Evolutionary conservation across 1,139 yeast genomes (phyloP), one percentile per base, ranked within the genome.

Genomic region (Yamadazyma taylorii): DNA sequence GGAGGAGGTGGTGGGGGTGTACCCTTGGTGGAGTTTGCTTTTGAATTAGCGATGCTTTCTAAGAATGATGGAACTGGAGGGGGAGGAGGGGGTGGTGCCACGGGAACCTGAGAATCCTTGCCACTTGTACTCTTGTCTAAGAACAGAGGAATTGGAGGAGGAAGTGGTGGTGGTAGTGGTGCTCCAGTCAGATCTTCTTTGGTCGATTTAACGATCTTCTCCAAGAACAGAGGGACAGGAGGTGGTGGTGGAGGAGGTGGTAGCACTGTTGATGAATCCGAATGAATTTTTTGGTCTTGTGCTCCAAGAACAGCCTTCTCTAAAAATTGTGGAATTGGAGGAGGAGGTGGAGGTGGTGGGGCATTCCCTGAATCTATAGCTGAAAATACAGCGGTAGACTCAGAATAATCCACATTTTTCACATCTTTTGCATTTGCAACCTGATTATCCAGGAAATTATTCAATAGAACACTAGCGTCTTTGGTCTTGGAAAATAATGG

Each of bases 21-120:
- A 43, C 38, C 32, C 32, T 31, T 16, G 10, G 12, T n/a, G 8
- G 32, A 14, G 9, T 16, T 9, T 6, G 24, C 30, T 10, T 16
- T 6, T 4, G 32, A 6, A 10, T 16, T 16, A 10, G 23, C 30
- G 17, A 17, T 17, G 8, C 14, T 25, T 17, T 16, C 26, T n/a
- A 36, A 17, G 15, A 36, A 29, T 9, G 15, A 41, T 11, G 45
- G 47, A 13, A 41, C 34, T 19, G 41, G 55, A 2, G 55, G 54
- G 7, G 67, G 66, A 2, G 71, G 67, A 3, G 72, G 67, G 5
- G 64, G 61, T 9, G 67, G 61, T 2, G 69, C 62, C 8, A 61
- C n/a, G n/a, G n/a, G n/a, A n/a, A n/a, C n/a, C n/a, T n/a, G n/a
- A n/a, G n/a, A n/a, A n/a, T n/a, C n/a, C n/a, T n/a, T n/a, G n/a